phyloP scores from a whole-genome alignment of 345 rosid genomes.

The Viola odorata region DNA sequence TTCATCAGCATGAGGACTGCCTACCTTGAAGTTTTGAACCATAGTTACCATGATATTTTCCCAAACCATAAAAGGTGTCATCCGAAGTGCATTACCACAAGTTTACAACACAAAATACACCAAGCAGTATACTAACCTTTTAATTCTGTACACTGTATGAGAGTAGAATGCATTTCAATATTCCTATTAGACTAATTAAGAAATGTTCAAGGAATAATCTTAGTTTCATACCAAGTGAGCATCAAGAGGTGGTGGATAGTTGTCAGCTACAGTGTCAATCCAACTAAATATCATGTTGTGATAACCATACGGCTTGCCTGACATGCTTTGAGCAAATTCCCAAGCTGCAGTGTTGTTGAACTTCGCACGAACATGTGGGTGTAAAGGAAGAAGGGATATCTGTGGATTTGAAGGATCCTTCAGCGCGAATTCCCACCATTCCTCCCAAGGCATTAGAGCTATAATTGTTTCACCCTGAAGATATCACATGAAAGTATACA shows the following conservation, averaged over 20 bases:
- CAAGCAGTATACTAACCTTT: not conserved
- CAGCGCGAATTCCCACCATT: constrained; percentile 88
- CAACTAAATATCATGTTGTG: constrained; percentile 99
- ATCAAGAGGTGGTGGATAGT: constrained; percentile 98
- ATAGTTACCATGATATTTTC: too few species aligned
- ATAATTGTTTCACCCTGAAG: constrained; percentile 91
- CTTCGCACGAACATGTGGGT: constrained; percentile 65
- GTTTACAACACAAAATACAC: not conserved
- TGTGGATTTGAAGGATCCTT: constrained; percentile 93
- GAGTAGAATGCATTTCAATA: constrained; percentile 4
- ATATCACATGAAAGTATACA: constrained; percentile 6
- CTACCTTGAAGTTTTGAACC: too few species aligned
- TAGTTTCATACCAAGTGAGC: constrained; percentile 81
- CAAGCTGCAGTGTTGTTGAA: constrained; percentile 91
- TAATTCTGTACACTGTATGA: not conserved
- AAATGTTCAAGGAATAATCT: constrained; percentile 5
- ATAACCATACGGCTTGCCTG: constrained; percentile 97
- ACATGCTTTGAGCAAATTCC: constrained; percentile 92
- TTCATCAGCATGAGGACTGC: too few species aligned
- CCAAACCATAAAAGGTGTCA: too few species aligned
- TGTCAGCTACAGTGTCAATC: constrained; percentile 87
- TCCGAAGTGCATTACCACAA: too few species aligned
- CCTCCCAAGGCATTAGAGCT: constrained; percentile 88
- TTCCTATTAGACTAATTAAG: not conserved
- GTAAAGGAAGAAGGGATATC: constrained; percentile 82